phyloP scores from a whole-genome alignment of 2,329 filamentous ascomycete species.

The Hymenoscyphus salicellus region DNA sequence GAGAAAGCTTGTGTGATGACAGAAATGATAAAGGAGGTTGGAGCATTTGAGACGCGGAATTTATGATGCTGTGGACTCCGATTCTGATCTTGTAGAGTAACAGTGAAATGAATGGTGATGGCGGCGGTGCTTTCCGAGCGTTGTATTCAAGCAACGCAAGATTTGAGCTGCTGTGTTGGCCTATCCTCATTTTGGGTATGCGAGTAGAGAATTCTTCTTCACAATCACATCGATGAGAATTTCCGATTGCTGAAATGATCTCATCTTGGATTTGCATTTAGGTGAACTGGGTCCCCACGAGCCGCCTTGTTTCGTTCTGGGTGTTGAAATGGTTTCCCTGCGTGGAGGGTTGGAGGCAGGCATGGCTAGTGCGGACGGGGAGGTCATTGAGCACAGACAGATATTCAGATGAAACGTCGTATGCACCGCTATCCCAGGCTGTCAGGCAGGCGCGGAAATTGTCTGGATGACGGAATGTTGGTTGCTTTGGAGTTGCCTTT shows the following conservation, averaged over 20 bases:
- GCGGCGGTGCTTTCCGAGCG: neutral
- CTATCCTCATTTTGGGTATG: neutral
- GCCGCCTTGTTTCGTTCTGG: neutral
- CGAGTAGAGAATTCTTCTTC: neutral
- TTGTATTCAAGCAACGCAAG: neutral
- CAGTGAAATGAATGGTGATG: too few relatives aligned
- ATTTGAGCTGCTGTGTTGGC: neutral
- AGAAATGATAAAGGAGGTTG: neutral
- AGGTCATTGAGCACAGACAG: neutral
- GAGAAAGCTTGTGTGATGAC: neutral
- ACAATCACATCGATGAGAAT: neutral
- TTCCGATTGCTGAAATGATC: neutral
- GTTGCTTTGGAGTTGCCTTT: neutral
- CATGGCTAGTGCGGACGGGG: neutral
- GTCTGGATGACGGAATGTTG: neutral
- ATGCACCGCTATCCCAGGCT: neutral
- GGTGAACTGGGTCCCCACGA: too few relatives aligned
- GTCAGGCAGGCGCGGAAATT: neutral
- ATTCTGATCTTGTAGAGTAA: neutral
- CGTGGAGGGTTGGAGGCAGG: neutral
- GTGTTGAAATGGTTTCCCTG: neutral
- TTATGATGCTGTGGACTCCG: neutral
- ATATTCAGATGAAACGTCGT: neutral
- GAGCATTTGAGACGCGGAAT: neutral
- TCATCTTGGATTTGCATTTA: neutral